These are phyloP conservation scores for Closterium sp. DNA, from an alignment of 139 green algal species.

Conservation along the genomic window DNA sequence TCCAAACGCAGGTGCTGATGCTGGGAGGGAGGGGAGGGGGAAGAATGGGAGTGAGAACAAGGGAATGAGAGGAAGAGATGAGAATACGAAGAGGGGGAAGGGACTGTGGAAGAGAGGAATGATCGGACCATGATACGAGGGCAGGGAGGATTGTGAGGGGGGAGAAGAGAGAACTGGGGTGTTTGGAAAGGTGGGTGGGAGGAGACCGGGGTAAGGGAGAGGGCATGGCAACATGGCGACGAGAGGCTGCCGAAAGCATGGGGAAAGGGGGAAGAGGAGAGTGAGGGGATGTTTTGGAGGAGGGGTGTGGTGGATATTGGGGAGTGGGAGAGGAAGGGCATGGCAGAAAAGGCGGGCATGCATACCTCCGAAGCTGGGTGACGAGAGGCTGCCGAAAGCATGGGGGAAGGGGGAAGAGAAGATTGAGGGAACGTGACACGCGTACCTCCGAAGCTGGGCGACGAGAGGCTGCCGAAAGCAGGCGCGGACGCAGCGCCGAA, in stretches of 20 bases:
- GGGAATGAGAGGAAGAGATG: background rate
- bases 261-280: background rate
- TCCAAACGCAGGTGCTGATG: conserved; percentile 34
- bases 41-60: background rate
- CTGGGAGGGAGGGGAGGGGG: background rate
- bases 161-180: too few species aligned
- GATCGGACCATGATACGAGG: background rate
- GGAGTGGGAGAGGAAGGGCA: background rate
- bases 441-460: background rate
- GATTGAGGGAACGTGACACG: background rate
- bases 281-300: background rate
- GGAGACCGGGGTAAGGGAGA: background rate
- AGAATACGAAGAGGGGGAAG: background rate
- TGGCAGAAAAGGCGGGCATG: background rate
- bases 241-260: background rate
- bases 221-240: background rate
- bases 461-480: background rate
- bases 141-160: too few species aligned
- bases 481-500: conserved; percentile 42
- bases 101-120: background rate
- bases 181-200: too few species aligned
- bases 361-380: too few species aligned
- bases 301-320: background rate
- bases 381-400: background rate
- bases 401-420: background rate